Conservation (phyloP, 129 eudicot genomes). For the Tanacetum coccineum region DNA sequence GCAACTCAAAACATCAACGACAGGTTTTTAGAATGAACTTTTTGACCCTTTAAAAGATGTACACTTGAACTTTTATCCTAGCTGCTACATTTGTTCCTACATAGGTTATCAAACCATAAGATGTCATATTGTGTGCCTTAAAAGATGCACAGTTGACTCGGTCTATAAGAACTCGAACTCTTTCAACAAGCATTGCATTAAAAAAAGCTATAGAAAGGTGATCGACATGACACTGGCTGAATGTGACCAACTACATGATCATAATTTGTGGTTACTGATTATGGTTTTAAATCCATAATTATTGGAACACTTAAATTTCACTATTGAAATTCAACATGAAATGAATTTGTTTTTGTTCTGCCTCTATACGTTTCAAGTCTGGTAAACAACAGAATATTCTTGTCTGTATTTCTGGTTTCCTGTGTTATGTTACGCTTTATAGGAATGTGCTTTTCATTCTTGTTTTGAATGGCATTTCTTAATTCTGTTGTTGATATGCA, state of each 20-base stretch:
- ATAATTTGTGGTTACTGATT: background rate
- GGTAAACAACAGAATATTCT: background rate
- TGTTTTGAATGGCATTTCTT: constrained; percentile 4
- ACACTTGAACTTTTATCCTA: background rate
- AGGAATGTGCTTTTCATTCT: background rate
- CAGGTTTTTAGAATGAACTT: too few relatives aligned
- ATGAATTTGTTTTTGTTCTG: too few relatives aligned
- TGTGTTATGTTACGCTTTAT: too few relatives aligned
- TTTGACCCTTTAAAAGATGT: too few relatives aligned
- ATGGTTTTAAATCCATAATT: background rate
- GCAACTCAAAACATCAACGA: background rate
- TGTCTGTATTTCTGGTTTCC: background rate
- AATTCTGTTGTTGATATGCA: constrained; percentile 18
- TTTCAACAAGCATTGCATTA: background rate
- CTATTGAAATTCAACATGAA: too few relatives aligned
- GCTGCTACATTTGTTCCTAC: background rate
- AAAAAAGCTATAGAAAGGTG: background rate
- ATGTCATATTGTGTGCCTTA: background rate
- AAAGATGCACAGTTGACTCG: background rate
- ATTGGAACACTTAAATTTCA: too few relatives aligned
- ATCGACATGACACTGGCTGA: background rate
- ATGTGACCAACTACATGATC: background rate
- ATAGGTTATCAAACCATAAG: background rate
- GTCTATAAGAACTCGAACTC: background rate
- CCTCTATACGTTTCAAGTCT: background rate